Conservation (phyloP, 164 flowering plant genomes). For the Dillenia suffruticosa region DNA sequence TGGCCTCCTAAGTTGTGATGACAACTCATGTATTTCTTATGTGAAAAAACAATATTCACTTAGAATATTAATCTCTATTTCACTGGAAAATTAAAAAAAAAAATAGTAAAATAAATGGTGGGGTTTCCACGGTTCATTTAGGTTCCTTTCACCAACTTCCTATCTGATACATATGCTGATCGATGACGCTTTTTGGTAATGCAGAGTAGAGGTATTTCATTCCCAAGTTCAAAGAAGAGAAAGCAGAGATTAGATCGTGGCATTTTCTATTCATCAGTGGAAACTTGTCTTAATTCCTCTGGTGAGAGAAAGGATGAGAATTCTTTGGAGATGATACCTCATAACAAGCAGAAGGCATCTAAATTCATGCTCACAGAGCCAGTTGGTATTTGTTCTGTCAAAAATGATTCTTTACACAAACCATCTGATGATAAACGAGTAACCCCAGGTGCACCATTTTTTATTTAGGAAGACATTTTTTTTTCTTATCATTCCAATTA, state of each 20-base stretch:
- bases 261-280: conserved; percentile 16
- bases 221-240: conserved; percentile 32
- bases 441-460: too few species aligned
- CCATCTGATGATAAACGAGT: too few species aligned
- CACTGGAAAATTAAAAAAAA: not conserved
- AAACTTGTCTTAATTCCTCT: conserved; percentile 9
- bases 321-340: conserved; percentile 2
- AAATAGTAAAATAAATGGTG: too few species aligned
- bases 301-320: conserved; percentile 8
- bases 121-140: too few species aligned
- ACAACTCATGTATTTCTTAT: too few species aligned
- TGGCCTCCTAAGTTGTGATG: too few species aligned
- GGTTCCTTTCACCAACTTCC: too few species aligned
- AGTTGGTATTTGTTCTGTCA: conserved; percentile 10
- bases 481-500: too few species aligned
- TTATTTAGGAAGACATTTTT: too few species aligned
- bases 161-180: too few species aligned
- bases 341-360: conserved; percentile 31
- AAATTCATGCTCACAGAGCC: conserved; percentile 12
- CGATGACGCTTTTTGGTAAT: too few species aligned
- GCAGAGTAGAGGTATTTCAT: conserved; percentile 56
- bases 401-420: not conserved
- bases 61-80: not conserved
- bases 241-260: conserved; percentile 13
- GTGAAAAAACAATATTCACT: too few species aligned